Evolutionary conservation across 441 rosid genomes (phyloP).

Genomic region (Eruca vesicaria): DNA sequence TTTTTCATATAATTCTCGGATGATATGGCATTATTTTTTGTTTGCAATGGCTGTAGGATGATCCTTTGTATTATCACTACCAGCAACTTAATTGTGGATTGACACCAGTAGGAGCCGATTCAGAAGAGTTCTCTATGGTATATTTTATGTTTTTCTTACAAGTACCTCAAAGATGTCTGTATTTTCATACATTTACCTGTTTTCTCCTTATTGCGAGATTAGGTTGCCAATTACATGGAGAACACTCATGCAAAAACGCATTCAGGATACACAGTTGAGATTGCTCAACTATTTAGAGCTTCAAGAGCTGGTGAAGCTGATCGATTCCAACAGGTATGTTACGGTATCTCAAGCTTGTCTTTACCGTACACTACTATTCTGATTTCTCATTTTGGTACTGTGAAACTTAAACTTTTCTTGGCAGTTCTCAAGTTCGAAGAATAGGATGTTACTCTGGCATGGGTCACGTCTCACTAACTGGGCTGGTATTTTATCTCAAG

Average conservation of each 20-base stretch:
- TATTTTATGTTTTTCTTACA: not conserved
- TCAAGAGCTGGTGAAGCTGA: constrained; percentile 63
- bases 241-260: constrained; percentile 89
- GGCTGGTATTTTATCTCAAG: constrained; percentile 96
- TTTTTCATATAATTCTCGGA: constrained; percentile 1
- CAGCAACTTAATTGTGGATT: constrained; percentile 66
- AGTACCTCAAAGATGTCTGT: not conserved
- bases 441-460: constrained; percentile 92
- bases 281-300: constrained; percentile 68
- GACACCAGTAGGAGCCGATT: constrained; percentile 59
- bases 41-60: constrained; percentile 51
- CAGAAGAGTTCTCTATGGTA: constrained; percentile 76
- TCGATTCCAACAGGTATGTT: constrained; percentile 57
- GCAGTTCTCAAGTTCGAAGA: constrained; percentile 61
- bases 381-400: not conserved
- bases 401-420: constrained; percentile 4
- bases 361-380: not conserved
- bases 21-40: not conserved
- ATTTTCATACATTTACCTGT: not conserved
- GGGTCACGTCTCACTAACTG: constrained; percentile 95
- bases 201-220: constrained; percentile 16
- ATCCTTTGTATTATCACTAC: constrained; percentile 69
- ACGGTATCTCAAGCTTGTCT: not conserved
- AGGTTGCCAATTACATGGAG: constrained; percentile 72
- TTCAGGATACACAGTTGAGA: constrained; percentile 61